Evolutionary conservation across 2,329 filamentous ascomycete genomes (phyloP).

Genomic region (Aureobasidium leucospermi): DNA sequence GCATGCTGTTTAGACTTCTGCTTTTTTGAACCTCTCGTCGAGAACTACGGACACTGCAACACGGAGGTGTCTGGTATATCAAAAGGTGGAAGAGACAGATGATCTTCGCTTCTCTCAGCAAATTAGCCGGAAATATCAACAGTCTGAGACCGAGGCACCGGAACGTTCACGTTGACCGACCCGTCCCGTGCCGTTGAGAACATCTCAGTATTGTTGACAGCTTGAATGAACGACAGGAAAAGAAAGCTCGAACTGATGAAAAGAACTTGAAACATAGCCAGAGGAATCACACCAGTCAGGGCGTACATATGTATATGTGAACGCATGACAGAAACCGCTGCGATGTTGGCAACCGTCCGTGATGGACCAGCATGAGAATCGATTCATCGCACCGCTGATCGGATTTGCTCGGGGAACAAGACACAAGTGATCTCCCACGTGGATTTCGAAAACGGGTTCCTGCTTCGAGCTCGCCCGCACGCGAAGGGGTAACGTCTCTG

Average conservation of each 20-base stretch:
- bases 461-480: not conserved
- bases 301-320: not conserved
- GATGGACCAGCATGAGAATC: not conserved
- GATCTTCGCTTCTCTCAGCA: too few species aligned
- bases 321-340: too few species aligned
- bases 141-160: not conserved
- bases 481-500: not conserved
- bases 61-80: too few species aligned
- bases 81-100: too few species aligned
- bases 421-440: not conserved
- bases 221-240: not conserved
- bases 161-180: not conserved
- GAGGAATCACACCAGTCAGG: too few species aligned
- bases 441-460: not conserved
- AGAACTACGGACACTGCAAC: too few species aligned
- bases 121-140: not conserved
- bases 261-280: too few species aligned
- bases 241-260: not conserved
- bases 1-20: too few species aligned
- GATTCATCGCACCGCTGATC: not conserved
- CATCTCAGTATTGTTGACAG: not conserved
- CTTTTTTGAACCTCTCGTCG: too few species aligned
- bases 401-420: not conserved
- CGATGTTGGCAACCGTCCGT: not conserved
- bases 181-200: not conserved